Base-by-base conservation (phyloP, 768 basidiomycete genomes). In the Amylocystis lapponica region DNA sequence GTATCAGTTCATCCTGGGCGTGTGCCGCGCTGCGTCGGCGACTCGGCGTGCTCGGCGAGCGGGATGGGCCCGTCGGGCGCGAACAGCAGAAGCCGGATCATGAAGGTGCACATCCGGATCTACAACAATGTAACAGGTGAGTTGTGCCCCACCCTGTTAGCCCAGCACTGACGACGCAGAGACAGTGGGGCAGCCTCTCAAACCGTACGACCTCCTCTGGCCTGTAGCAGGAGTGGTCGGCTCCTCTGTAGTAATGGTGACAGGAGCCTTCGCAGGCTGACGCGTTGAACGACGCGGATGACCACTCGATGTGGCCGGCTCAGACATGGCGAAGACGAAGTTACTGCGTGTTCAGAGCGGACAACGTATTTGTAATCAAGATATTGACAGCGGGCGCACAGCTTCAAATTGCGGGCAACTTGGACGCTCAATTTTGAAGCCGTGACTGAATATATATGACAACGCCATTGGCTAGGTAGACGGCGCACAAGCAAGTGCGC, bases 101-200 rank as follows among this genome's bases (percentile, higher is more conserved):
- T 95, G 84, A 87, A 86, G 39, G 85, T 98, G 1, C 95, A 95
- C 0, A 83, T 99, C 34, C 69, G 92, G 19, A 71, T 98, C 5
- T 97, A 96, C 65, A 93, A 90, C 45, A 71, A 93, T 51, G 87
- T 96, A 45, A 68, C 78, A 35, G 78, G 93, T 92, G 52, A 39
- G 81, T 59, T 12, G 22, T 23, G 19, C 30, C n/a, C 25, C 23
- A 22, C 5, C 4, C 17, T 17, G 5, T 8, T 14, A 6, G 17
- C 16, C 12, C 17, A 19, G 8, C 17, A 20, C 17, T 20, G 8
- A 20, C 10, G 29, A n/a, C 17, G 8, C 17, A 20, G 17, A 29
- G n/a, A 7, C 52, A 72, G 72, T 74, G 1, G 76, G 75, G 10
- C 68, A 73, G 20, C 68, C 74, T 1, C 67, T 76, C 2, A 65